These are phyloP conservation scores for Talaromyces wortmannii DNA, from an alignment of 495 filamentous ascomycete genomes.

Conservation along the genomic window DNA sequence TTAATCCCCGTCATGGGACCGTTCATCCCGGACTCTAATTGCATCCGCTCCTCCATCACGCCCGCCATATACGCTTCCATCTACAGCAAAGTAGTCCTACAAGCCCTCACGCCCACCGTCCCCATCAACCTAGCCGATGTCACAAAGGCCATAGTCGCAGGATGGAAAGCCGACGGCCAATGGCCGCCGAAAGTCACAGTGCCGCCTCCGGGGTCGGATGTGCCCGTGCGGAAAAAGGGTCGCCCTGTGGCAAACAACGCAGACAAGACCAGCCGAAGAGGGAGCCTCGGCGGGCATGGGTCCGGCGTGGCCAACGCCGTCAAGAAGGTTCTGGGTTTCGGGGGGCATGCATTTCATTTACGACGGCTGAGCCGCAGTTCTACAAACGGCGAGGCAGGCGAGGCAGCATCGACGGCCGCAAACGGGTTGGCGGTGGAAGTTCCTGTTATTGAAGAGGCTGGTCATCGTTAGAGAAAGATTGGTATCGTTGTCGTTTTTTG, in stretches of 20 bases:
- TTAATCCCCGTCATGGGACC: constrained; percentile 57
- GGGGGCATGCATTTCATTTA: constrained; percentile 34
- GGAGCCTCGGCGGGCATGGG: constrained; percentile 13
- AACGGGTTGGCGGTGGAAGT: background rate
- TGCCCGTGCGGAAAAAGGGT: constrained; percentile 5
- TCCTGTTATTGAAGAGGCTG: background rate
- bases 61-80: constrained; percentile 70
- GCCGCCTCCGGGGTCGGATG: background rate
- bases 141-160: constrained; percentile 72
- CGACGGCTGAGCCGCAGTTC: constrained; percentile 21
- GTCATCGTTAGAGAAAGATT: background rate
- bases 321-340: constrained; percentile 36
- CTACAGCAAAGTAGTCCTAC: constrained; percentile 78
- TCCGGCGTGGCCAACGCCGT: constrained; percentile 36
- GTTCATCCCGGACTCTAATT: constrained; percentile 58
- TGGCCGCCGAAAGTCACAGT: constrained; percentile 67
- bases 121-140: constrained; percentile 84
- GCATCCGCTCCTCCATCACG: constrained; percentile 67
- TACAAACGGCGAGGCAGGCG: background rate
- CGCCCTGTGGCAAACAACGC: background rate
- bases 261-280: background rate
- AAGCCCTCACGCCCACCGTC: constrained; percentile 69
- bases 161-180: constrained; percentile 90
- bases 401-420: background rate
- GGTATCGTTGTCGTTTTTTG: too few species aligned